Percentiles rank a stretch among this genome's conserved stretches.
phyloP scores from a whole-genome alignment of 2,329 filamentous ascomycete species.

The Pleomassaria siparia region DNA sequence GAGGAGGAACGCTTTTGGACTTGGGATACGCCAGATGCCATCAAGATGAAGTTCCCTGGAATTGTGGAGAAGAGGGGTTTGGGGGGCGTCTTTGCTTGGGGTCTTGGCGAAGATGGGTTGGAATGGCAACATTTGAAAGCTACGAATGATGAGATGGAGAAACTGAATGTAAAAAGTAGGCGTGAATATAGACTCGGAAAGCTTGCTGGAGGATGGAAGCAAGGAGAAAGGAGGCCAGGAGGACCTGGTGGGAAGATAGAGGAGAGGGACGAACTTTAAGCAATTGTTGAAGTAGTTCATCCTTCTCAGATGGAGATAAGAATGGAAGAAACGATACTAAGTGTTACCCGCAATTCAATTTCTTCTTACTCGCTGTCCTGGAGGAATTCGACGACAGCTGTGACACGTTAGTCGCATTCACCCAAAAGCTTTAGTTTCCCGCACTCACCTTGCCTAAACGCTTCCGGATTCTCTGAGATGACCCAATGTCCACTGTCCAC shows the following conservation, averaged over 20 bases:
- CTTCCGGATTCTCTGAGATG: slow-evolving; percentile 83
- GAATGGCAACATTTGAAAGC: slow-evolving; percentile 45
- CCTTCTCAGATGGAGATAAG: too few species aligned
- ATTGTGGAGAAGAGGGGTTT: slow-evolving; percentile 59
- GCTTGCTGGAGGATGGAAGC: too few species aligned
- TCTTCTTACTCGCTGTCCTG: slow-evolving; percentile 48
- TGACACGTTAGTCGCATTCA: slow-evolving; percentile 3
- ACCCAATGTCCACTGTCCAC: slow-evolving; percentile 85
- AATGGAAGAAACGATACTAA: too few species aligned
- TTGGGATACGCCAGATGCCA: slow-evolving; percentile 66
- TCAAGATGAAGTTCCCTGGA: slow-evolving; percentile 61
- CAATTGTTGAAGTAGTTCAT: too few species aligned
- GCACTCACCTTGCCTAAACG: slow-evolving; percentile 69
- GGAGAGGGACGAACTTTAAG: too few species aligned
- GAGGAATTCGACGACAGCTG: slow-evolving; percentile 66
- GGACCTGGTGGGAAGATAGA: too few species aligned
- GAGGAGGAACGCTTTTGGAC: slow-evolving; percentile 67
- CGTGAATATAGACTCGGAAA: too few species aligned
- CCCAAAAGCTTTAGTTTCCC: neutral
- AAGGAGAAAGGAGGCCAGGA: too few species aligned
- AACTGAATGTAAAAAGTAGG: too few species aligned
- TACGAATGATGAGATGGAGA: too few species aligned
- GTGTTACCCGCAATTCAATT: too few species aligned
- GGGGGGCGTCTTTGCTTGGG: slow-evolving; percentile 75
- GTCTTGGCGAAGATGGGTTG: slow-evolving; percentile 64